Base-by-base conservation (phyloP, 1,284 basidiomycete species). In the Phlebopus sp. region DNA sequence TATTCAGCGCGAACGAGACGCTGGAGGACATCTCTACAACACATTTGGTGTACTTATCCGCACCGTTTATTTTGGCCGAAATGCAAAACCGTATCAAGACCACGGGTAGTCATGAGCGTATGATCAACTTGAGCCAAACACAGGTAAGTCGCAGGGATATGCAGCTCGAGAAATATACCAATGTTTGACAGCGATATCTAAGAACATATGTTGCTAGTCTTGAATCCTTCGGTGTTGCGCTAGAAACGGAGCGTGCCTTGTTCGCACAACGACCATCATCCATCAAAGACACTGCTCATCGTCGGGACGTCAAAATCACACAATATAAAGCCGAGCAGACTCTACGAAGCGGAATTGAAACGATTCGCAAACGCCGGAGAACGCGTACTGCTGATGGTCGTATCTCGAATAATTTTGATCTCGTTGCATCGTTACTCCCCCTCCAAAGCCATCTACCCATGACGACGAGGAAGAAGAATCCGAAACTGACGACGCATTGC, bases 301-400 rank as follows among this genome's bases (percentile, higher is more conserved):
- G 86, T 46, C 72, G 94, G 54, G 92, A 95, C 52, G 66, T 84
- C 32, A 97, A 96, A 72, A 95, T 97, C 54, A 81, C 79, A 52
- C 92, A 94, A 62, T 96, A 83, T 66, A 83, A 83, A 65, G 78
- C 81, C 47, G 91, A 95, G 67, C 95, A 90, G 66, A 85, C 90
- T 45, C 69, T 95, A 25, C 77, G 80, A 44, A 69, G 71, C 25
- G 77, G 77, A 47, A 81, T 96, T 19, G 77, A 90, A 66, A 67
- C 70, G 19, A 60, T 86, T 10, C 73, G 77, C 30, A 80, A 76
- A 61, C 77, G 75, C 23, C 75, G 75, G 41, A 64, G 73, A 46
- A 75, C 78, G 38, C 52, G 58, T 25, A 52, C 68, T 50, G 50
- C 60, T 27, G 52, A 56, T 5, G 67, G 75, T 14, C 63, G 68